These are phyloP conservation scores for Hypoxylon sp. DNA, from an alignment of 2,329 filamentous ascomycete genomes.

Conservation along the genomic window DNA sequence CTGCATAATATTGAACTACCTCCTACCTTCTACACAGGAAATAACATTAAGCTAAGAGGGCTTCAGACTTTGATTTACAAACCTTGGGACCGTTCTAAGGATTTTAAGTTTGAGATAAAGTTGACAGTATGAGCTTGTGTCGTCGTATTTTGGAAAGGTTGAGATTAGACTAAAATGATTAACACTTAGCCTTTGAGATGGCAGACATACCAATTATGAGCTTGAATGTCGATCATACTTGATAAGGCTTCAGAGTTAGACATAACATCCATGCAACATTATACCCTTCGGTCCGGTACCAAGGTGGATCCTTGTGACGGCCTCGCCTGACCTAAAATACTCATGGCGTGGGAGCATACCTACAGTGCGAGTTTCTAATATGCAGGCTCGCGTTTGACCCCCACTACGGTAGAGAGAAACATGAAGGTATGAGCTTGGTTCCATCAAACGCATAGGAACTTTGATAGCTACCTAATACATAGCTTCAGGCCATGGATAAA, in stretches of 20 bases:
- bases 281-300: conserved; percentile 28
- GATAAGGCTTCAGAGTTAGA: conserved; percentile 12
- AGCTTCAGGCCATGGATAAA: background rate
- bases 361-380: conserved; percentile 14
- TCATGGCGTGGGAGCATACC: conserved; percentile 7
- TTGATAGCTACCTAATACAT: background rate
- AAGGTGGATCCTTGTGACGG: conserved; percentile 17
- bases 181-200: background rate
- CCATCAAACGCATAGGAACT: background rate
- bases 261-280: conserved; percentile 11
- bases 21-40: background rate
- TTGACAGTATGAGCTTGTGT: conserved; percentile 8
- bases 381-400: conserved; percentile 8
- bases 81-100: conserved; percentile 16
- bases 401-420: conserved; percentile 8
- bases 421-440: conserved; percentile 1
- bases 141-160: conserved; percentile 4
- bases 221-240: conserved; percentile 23
- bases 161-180: conserved; percentile 11
- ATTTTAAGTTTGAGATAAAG: conserved; percentile 24
- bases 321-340: conserved; percentile 17
- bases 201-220: background rate
- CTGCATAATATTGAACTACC: conserved; percentile 7
- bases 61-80: background rate
- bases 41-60: background rate